phyloP scores from a whole-genome alignment of 345 rosid genomes.

The Eucalyptus grandis region DNA sequence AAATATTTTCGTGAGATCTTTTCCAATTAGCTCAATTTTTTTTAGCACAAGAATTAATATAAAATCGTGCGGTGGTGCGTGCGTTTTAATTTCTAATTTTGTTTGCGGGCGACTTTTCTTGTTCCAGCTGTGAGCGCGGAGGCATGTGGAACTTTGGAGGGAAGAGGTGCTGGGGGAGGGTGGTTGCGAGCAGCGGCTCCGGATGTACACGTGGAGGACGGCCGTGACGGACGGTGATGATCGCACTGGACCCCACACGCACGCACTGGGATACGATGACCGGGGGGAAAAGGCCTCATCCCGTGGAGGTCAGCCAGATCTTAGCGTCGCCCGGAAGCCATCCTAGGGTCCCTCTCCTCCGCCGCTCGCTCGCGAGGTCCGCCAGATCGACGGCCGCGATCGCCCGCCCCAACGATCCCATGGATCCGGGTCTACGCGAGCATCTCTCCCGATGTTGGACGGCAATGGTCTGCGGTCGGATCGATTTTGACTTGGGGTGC shows the following conservation, averaged over 20 bases:
- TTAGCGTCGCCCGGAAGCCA: not conserved
- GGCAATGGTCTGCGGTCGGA: not conserved
- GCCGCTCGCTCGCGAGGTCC: not conserved
- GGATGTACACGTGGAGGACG: not conserved
- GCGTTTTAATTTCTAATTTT: not conserved
- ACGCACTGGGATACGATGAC: not conserved
- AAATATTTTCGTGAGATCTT: too few species aligned
- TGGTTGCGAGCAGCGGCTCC: not conserved
- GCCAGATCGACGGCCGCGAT: not conserved
- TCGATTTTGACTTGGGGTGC: not conserved
- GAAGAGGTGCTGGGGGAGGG: not conserved
- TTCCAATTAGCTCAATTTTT: not conserved
- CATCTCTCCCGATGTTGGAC: not conserved
- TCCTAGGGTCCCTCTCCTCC: not conserved
- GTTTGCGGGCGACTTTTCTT: not conserved
- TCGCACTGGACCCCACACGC: not conserved
- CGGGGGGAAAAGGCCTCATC: not conserved
- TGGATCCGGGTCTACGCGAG: not conserved
- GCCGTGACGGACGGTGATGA: not conserved
- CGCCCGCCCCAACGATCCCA: not conserved
- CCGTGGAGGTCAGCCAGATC: not conserved
- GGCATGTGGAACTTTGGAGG: not conserved
- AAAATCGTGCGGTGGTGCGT: not conserved
- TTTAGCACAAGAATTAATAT: not conserved
- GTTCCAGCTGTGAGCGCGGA: not conserved